Base-by-base conservation (phyloP, 495 filamentous ascomycete genomes). In the Pseudevernia furfuracea region DNA sequence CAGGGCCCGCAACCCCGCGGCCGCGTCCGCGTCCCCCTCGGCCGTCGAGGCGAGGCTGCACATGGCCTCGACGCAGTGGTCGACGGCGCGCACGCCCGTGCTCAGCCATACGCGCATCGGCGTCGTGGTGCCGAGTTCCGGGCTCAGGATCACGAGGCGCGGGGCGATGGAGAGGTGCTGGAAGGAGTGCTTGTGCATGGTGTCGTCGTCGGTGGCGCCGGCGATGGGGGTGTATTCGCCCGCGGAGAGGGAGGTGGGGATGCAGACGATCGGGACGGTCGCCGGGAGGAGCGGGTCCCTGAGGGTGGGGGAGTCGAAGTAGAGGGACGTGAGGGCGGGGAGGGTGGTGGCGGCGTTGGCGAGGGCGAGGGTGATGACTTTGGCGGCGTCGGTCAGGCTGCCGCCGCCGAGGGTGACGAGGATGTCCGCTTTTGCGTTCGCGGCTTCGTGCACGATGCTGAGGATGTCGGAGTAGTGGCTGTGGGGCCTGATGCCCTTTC, bases 61-160 rank as follows among this genome's bases (percentile, higher is more conserved):
- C 8, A 83, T 69, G 1, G 79, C 77, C 71, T 89, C 85, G 14
- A 86, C 78, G 67, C 85, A 88, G 66, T 89, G 85, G 65, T 89
- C 86, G 6, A 89, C 79, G 12, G 81, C 82, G 11, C 85, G 76
- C 9, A 89, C 75, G 1, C 85, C 86, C 3, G 81, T 85, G 39
- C 79, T 81, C 10, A 87, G 71, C 85, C 85, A 89, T 43, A 87
- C 77, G 25, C 75, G 75, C 56, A 79, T 76, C 0, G 85, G 85
- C 0, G 86, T 85, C 1, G 80, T 81, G 19, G 74, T 63, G 1
- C 76, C 78, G 4, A 88, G 74, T 19, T 74, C 75, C 0, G 85
- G 82, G 68, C 87, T 85, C 4, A 86, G 77, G 60, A 88, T 83
- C 23, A 88, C 72, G 43, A 88, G 72, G 41, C 78, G 67, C 0